These are phyloP conservation scores for Petasospora fabianii DNA, from an alignment of 1,139 yeast species.

Conservation along the genomic window DNA sequence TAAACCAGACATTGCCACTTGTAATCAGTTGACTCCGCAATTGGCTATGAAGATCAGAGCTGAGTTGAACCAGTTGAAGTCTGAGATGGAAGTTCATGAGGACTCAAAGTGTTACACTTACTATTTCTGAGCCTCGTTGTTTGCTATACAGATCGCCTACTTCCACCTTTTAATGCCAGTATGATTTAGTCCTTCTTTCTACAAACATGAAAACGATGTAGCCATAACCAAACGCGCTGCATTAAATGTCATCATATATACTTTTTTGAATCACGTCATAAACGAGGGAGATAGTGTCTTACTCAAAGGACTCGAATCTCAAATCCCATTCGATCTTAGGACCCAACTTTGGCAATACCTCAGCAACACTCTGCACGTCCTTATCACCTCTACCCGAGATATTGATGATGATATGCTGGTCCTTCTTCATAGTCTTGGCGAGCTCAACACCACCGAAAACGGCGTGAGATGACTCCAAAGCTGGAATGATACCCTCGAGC, in stretches of 20 bases:
- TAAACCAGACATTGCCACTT: slow-evolving; percentile 89
- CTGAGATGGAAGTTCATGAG: slow-evolving; percentile 78
- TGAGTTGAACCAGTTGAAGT: slow-evolving; percentile 75
- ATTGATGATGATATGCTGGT: slow-evolving; percentile 79
- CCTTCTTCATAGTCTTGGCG: slow-evolving; percentile 80
- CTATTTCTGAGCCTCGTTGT: slow-evolving; percentile 46
- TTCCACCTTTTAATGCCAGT: neutral
- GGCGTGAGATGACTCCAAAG: slow-evolving; percentile 96
- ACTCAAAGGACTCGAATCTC: slow-evolving; percentile 57
- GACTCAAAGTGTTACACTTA: slow-evolving; percentile 80
- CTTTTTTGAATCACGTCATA: too few species aligned
- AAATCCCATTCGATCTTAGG: slow-evolving; percentile 94
- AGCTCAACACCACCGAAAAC: slow-evolving; percentile 84
- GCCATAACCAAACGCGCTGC: too few species aligned
- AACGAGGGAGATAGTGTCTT: too few species aligned
- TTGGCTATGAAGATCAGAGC: slow-evolving; percentile 86
- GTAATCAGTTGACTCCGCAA: slow-evolving; percentile 85
- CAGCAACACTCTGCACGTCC: slow-evolving; percentile 97
- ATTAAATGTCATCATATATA: too few species aligned
- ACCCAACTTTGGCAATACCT: slow-evolving; percentile 83
- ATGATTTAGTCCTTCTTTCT: too few species aligned
- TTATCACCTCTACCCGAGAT: slow-evolving; percentile 98
- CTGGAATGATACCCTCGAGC: slow-evolving; percentile 97
- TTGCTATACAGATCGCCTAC: neutral
- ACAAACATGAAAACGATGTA: too few species aligned